Evolutionary conservation across 352 stramenopile species (phyloP), one percentile per base, ranked within the genome.

Genomic region (Pythium folliculosum): DNA sequence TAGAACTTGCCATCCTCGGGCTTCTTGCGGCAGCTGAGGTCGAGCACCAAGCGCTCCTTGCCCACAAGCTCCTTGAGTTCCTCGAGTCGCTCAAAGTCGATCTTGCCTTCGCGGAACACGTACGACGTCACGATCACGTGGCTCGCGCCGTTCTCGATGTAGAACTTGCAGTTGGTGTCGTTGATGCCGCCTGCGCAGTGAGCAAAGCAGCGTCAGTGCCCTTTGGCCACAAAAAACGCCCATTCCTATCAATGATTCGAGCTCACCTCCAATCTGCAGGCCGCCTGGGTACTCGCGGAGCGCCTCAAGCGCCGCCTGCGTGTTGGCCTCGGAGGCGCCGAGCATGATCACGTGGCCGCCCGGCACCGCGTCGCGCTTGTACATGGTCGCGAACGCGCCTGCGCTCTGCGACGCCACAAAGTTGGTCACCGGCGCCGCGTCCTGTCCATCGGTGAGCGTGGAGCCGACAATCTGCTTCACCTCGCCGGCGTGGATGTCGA

Each of bases 381-480:
- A 99, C 84, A 99, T 95, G 22, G 76, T 70, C 0, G 91, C 90
- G 62, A 94, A 97, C 47, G 89, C 77, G 3, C 76, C 80, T 12
- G 89, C 79, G 52, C 76, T 90, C 58, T 90, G 75, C 27, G 75
- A 77, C 13, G 92, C 89, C 22, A 90, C 88, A 75, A 99, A 99
- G 80, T 99, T 99, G 50, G 90, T 98, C 61, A 96, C 76, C 0
- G 89, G 87, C 19, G 32, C 32, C 32, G 67, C 73, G 16, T 74
- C 74, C 47, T 86, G 77, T n/a, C 77, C 80, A 70, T 98, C 94
- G n/a, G 74, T 93, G 48, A 99, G 84, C 38, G 97, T 99, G 16
- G 92, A 98, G 21, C 97, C 97, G 49, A 99, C 96, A 74, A 99
- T 99, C 80, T 99, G 97, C 85, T 99, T 99, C 44, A 99, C 97